phyloP scores from a whole-genome alignment of 257 asterid genomes.

The Solanum peruvianum region DNA sequence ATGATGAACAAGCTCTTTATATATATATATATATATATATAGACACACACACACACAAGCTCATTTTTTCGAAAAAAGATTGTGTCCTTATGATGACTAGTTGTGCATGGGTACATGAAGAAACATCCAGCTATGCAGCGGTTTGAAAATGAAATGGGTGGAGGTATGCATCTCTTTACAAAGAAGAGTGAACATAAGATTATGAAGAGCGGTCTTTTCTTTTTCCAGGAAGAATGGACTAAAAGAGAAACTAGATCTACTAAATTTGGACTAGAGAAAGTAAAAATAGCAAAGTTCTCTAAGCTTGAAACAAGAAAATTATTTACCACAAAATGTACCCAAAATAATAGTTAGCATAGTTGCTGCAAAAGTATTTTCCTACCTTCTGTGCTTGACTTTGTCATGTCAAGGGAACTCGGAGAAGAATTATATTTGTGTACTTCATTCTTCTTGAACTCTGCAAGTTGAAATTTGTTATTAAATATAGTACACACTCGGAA shows the following conservation, averaged over 20 bases:
- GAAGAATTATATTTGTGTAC: slow-evolving; percentile 41
- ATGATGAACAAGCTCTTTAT: not conserved
- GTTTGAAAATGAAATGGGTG: not conserved
- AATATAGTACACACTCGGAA: not conserved
- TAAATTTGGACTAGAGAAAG: not conserved
- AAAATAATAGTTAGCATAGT: not conserved
- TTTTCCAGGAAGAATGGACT: not conserved
- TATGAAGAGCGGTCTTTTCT: not conserved
- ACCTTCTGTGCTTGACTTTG: slow-evolving; percentile 39
- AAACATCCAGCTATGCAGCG: not conserved
- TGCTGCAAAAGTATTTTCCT: not conserved
- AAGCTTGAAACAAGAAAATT: not conserved
- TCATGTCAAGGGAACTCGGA: slow-evolving; percentile 34
- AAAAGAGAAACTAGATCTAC: not conserved
- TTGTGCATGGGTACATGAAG: not conserved
- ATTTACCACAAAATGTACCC: not conserved
- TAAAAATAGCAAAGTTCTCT: not conserved
- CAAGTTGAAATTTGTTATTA: slow-evolving; percentile 1
- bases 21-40: not conserved
- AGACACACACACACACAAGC: not conserved
- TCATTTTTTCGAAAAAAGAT: not conserved
- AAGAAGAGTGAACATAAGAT: not conserved
- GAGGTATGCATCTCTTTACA: not conserved
- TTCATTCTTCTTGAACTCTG: slow-evolving; percentile 76
- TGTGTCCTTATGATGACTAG: not conserved